These are phyloP conservation scores for Chrysosphaeria jannelii DNA, from an alignment of 2,329 filamentous ascomycete species.

Conservation along the genomic window DNA sequence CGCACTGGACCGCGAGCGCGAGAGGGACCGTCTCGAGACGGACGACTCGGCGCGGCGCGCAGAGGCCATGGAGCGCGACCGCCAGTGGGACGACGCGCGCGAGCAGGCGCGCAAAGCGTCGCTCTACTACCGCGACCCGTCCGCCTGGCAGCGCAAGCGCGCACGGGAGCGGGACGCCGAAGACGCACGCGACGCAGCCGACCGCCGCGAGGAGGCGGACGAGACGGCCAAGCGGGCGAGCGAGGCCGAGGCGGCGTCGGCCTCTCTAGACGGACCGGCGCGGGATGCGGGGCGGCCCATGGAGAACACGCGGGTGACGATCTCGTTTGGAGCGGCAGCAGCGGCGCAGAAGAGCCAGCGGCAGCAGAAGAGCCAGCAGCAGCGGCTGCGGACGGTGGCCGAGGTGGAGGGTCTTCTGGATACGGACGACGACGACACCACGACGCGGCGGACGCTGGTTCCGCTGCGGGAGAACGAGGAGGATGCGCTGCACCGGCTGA, in stretches of 20 bases:
- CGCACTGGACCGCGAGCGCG: constrained; percentile 59
- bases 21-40: constrained; percentile 47
- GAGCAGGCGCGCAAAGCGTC: constrained; percentile 37
- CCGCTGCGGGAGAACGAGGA: constrained; percentile 72
- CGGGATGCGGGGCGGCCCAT: constrained; percentile 19
- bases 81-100: constrained; percentile 71
- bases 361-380: constrained; percentile 19
- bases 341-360: too few relatives aligned
- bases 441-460: constrained; percentile 44
- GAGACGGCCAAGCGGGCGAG: constrained; percentile 39
- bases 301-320: constrained; percentile 31
- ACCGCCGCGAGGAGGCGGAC: constrained; percentile 48
- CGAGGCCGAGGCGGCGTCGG: constrained; percentile 56
- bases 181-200: constrained; percentile 46
- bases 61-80: constrained; percentile 29
- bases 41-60: constrained; percentile 34
- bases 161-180: constrained; percentile 44
- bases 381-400: constrained; percentile 46
- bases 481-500: constrained; percentile 52
- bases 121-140: constrained; percentile 67
- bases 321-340: constrained; percentile 69
- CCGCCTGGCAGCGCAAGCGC: constrained; percentile 60
- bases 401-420: constrained; percentile 87
- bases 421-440: constrained; percentile 52
- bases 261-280: constrained; percentile 64